Percentiles rank a stretch among this genome's conserved stretches.
Conservation (phyloP, 257 asterid species). For the Solanum arcanum region DNA sequence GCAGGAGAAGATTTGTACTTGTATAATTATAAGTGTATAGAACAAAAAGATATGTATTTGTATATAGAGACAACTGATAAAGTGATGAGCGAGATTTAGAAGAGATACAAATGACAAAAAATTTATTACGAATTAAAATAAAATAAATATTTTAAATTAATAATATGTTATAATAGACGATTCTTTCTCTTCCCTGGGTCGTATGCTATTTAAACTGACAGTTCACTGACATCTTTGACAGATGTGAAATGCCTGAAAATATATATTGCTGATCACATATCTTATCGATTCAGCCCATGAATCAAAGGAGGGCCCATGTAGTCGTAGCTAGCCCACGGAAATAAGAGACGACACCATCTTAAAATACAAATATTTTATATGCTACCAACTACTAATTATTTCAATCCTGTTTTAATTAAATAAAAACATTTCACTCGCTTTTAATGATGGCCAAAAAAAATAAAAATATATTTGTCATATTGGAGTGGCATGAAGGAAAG, state of each 20-base stretch:
- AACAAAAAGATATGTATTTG: no score
- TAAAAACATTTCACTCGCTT: not conserved
- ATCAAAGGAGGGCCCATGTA: not conserved
- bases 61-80: no score
- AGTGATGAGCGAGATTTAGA: no score
- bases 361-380: not conserved
- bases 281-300: not conserved
- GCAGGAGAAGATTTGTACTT: no score
- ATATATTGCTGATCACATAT: not conserved
- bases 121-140: rapidly evolving
- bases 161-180: no score
- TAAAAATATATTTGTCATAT: not conserved
- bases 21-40: no score
- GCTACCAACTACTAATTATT: not conserved
- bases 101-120: no score
- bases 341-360: not conserved
- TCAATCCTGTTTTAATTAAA: not conserved
- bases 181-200: no score
- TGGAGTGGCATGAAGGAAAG: not conserved
- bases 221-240: not conserved
- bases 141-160: no score
- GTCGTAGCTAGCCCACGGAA: not conserved
- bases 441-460: not conserved
- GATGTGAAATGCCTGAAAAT: not conserved
- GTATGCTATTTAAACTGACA: not conserved